These are phyloP conservation scores for Nicotiana paniculata DNA, from an alignment of 257 asterid species.

Conservation along the genomic window DNA sequence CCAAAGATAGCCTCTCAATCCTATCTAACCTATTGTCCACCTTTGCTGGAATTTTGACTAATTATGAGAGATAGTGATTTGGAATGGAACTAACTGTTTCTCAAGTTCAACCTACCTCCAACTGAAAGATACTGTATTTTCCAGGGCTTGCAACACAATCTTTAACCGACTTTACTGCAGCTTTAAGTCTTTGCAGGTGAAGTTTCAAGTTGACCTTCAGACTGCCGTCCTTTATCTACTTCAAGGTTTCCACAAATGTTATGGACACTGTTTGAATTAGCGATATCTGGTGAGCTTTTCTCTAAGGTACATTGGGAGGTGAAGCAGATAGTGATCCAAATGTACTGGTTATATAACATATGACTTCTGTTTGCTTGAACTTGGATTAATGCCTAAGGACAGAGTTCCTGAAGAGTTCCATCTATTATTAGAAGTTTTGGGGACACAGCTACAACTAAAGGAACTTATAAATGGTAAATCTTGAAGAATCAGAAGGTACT, in stretches of 20 bases:
- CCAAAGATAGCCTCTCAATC: background rate
- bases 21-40: background rate
- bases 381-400: background rate
- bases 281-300: background rate
- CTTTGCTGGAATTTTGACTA: background rate
- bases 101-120: background rate
- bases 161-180: background rate
- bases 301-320: background rate
- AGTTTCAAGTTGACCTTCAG: background rate
- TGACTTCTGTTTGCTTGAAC: background rate
- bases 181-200: background rate
- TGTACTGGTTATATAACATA: too few relatives aligned
- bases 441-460: too few relatives aligned
- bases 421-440: too few relatives aligned
- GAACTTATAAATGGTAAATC: background rate
- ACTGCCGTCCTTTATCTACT: background rate
- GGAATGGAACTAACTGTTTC: background rate
- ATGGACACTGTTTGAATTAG: background rate
- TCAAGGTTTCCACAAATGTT: background rate
- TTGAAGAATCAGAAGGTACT: slow-evolving; percentile 10
- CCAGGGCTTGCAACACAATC: background rate
- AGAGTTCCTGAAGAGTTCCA: background rate
- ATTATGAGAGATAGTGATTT: background rate
- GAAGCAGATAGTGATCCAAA: background rate
- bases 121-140: background rate